These are phyloP conservation scores for Trypanosoma brucei DNA, from an alignment of 208 protist genomes.

Conservation along the genomic window DNA sequence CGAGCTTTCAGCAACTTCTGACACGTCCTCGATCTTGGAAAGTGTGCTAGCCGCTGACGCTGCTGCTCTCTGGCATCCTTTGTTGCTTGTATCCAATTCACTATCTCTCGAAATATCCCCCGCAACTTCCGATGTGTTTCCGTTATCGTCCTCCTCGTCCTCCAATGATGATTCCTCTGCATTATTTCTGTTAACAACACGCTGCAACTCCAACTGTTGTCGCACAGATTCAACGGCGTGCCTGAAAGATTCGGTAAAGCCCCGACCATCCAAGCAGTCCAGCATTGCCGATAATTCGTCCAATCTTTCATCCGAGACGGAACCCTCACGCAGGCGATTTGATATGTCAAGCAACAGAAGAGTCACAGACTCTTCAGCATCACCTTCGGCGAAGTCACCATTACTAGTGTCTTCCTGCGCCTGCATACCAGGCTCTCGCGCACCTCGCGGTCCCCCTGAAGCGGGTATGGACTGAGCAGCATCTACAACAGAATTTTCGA, in stretches of 20 bases:
- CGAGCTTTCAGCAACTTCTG: too few species aligned
- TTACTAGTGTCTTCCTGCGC: slow-evolving; percentile 4
- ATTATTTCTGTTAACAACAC: slow-evolving; percentile 15
- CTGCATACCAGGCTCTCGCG: slow-evolving; percentile 1
- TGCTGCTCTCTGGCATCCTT: too few species aligned
- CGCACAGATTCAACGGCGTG: slow-evolving; percentile 45
- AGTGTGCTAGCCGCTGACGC: too few species aligned
- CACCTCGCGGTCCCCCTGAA: slow-evolving; percentile 4
- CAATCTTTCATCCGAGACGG: slow-evolving; percentile 38
- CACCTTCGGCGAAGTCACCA: slow-evolving; percentile 10
- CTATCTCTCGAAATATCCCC: not conserved
- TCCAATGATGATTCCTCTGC: slow-evolving; percentile 6
- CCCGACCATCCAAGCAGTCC: slow-evolving; percentile 11
- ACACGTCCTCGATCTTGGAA: too few species aligned
- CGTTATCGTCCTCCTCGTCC: slow-evolving; percentile 24
- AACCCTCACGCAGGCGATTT: slow-evolving; percentile 37
- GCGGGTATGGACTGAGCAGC: slow-evolving; percentile 17
- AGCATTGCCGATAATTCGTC: slow-evolving; percentile 38
- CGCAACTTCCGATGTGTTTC: slow-evolving; percentile 8
- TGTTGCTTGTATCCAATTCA: not conserved
- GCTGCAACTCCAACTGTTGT: slow-evolving; percentile 53
- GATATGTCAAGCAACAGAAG: slow-evolving; percentile 49
- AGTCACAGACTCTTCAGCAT: slow-evolving; percentile 15
- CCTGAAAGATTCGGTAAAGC: slow-evolving; percentile 8
- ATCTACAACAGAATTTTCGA: slow-evolving; percentile 42